These are phyloP conservation scores for Hyaloperonospora arabidopsidis DNA, from an alignment of 352 stramenopile genomes.

Conservation along the genomic window DNA sequence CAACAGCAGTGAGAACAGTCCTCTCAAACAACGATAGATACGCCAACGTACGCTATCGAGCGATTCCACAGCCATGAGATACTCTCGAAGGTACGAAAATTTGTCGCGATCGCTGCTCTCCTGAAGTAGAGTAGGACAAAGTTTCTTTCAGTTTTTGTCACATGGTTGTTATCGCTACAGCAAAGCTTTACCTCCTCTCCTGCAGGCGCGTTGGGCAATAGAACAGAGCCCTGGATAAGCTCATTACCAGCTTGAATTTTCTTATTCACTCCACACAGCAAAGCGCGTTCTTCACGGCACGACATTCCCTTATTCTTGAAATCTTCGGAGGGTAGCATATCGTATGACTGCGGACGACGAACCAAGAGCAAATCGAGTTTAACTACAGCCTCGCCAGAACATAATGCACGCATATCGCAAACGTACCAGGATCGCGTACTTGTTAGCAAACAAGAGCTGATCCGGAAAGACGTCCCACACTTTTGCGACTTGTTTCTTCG, in stretches of 20 bases:
- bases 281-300: slow-evolving; percentile 57
- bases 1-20: slow-evolving; percentile 2
- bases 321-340: slow-evolving; percentile 77
- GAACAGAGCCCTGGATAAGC: slow-evolving; percentile 65
- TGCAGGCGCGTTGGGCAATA: slow-evolving; percentile 47
- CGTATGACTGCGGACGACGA: slow-evolving; percentile 51
- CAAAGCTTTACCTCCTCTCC: slow-evolving; percentile 41
- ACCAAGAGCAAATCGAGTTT: too few relatives aligned
- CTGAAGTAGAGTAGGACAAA: slow-evolving; percentile 22
- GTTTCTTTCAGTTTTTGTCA: slow-evolving; percentile 4
- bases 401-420: neutral
- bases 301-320: slow-evolving; percentile 64
- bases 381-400: too few relatives aligned
- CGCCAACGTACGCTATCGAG: slow-evolving; percentile 54
- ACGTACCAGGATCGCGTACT: slow-evolving; percentile 74
- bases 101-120: slow-evolving; percentile 59
- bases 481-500: slow-evolving; percentile 75
- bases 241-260: slow-evolving; percentile 48
- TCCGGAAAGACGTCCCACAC: slow-evolving; percentile 80
- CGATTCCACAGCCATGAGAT: slow-evolving; percentile 60
- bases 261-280: slow-evolving; percentile 70
- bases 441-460: slow-evolving; percentile 67
- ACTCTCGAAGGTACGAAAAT: slow-evolving; percentile 79
- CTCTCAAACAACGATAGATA: neutral
- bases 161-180: neutral